Conservation (phyloP, 2,329 filamentous ascomycete genomes). For the Microdochium bolleyi region DNA sequence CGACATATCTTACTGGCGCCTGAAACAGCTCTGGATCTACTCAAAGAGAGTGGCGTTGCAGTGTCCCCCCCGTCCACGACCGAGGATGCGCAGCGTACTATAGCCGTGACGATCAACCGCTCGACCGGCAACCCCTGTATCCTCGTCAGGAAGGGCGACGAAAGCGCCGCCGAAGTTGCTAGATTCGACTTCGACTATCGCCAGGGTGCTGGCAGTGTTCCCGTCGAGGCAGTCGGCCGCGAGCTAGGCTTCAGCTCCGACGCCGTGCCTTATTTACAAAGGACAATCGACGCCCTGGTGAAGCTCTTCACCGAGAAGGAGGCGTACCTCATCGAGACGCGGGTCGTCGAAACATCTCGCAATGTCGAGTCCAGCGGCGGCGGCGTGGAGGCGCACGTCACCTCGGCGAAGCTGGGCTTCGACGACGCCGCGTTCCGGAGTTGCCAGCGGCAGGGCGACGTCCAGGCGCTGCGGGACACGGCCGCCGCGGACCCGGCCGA, state of each 20-base stretch:
- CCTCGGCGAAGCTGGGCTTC: conserved; percentile 52
- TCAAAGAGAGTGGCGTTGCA: conserved; percentile 40
- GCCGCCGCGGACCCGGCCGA: conserved; percentile 45
- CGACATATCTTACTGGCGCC: conserved; percentile 45
- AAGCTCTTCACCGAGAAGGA: conserved; percentile 56
- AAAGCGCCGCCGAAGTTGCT: conserved; percentile 31
- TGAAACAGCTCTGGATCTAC: conserved; percentile 44
- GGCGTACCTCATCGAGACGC: conserved; percentile 51
- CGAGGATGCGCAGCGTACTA: conserved; percentile 32
- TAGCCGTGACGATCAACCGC: conserved; percentile 61
- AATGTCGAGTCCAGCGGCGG: conserved; percentile 15
- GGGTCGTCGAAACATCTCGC: conserved; percentile 31
- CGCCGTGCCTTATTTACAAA: conserved; percentile 33
- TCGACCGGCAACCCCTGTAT: conserved; percentile 55
- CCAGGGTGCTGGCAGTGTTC: conserved; percentile 32
- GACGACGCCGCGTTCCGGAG: conserved; percentile 63
- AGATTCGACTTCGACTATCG: conserved; percentile 57
- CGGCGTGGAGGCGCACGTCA: conserved; percentile 36
- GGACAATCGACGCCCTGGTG: conserved; percentile 45
- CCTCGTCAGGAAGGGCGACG: conserved; percentile 43
- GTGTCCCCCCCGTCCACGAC: conserved; percentile 25
- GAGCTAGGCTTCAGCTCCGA: conserved; percentile 45
- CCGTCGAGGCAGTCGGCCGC: conserved; percentile 29
- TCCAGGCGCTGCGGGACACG: conserved; percentile 49
- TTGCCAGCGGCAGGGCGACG: conserved; percentile 49